These are phyloP conservation scores for Metschnikowia orientalis DNA, from an alignment of 805 yeast genomes.

Conservation along the genomic window DNA sequence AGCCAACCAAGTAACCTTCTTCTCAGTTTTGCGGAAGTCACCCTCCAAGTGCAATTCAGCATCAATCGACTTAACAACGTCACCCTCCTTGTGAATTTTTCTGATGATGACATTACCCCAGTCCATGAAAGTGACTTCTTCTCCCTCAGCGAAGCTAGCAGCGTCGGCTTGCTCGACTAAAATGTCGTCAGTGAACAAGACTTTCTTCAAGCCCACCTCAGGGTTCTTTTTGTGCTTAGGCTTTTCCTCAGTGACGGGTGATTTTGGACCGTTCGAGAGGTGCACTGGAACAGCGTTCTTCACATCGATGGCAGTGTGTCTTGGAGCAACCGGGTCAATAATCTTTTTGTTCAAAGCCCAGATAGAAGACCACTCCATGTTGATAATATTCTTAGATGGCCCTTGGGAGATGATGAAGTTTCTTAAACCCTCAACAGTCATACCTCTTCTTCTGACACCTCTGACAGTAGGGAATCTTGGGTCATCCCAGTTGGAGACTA, in stretches of 20 bases:
- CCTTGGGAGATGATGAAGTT: conserved; percentile 94
- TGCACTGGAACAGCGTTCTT: conserved; percentile 65
- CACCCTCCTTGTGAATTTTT: conserved; percentile 61
- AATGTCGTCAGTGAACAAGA: conserved; percentile 57
- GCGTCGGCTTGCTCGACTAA: conserved; percentile 87
- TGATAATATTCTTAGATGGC: conserved; percentile 94
- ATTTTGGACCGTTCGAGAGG: conserved; percentile 64
- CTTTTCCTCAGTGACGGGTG: conserved; percentile 61
- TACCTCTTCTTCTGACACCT: conserved; percentile 99
- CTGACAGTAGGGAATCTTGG: conserved; percentile 99
- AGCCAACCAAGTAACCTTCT: conserved; percentile 94
- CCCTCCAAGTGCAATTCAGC: conserved; percentile 88
- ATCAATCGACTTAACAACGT: conserved; percentile 54
- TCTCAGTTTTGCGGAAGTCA: conserved; percentile 93
- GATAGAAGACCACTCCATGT: conserved; percentile 94
- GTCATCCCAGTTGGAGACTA: conserved; percentile 95
- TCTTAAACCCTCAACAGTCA: conserved; percentile 96
- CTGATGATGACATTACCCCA: conserved; percentile 93
- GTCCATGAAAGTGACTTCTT: conserved; percentile 97
- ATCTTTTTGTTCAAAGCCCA: conserved; percentile 98
- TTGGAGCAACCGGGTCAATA: conserved; percentile 95
- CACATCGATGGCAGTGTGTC: conserved; percentile 76
- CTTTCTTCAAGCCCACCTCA: conserved; percentile 80
- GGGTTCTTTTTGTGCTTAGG: conserved; percentile 96
- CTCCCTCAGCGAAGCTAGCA: conserved; percentile 61